Conservation (phyloP, 306 rosid genomes). For the Sindora glabra region DNA sequence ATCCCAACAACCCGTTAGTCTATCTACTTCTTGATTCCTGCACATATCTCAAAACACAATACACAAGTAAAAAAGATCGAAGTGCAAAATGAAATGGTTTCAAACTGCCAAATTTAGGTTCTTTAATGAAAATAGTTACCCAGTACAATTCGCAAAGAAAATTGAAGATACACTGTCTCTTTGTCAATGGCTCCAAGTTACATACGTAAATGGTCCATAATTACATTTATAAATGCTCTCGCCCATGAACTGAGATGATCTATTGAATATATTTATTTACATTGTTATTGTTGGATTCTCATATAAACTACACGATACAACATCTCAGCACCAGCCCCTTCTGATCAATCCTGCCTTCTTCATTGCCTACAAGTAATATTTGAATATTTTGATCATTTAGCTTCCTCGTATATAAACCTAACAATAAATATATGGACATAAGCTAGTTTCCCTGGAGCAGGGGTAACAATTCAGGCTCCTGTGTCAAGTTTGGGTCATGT, state of each 20-base stretch:
- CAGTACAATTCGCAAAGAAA: constrained; percentile 1
- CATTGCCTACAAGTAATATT: constrained; percentile 54
- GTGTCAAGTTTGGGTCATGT: too few species aligned
- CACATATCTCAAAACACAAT: too few species aligned
- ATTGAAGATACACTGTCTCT: background rate
- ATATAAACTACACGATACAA: constrained; percentile 54
- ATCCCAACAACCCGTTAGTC: too few species aligned
- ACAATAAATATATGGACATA: too few species aligned
- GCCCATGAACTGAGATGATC: too few species aligned
- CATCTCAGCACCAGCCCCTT: constrained; percentile 90
- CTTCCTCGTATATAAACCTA: too few species aligned
- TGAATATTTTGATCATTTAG: constrained; percentile 10
- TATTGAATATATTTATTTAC: constrained; percentile 40
- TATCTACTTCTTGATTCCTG: too few species aligned
- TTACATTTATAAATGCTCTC: constrained; percentile 28
- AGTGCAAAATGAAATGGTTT: background rate
- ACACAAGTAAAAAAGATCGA: too few species aligned
- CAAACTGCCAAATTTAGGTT: constrained; percentile 11
- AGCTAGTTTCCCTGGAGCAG: too few species aligned
- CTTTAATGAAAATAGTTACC: constrained; percentile 3
- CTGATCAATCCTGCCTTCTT: constrained; percentile 83
- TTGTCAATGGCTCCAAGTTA: too few species aligned
- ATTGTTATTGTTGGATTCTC: constrained; percentile 32
- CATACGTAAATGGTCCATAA: constrained; percentile 23
- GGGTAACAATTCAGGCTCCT: too few species aligned